A percentile compares a stretch with the other conserved stretches of the same genome.
phyloP scores from a whole-genome alignment of 169 alveolate genomes.

The Plasmodium reichenowi region DNA sequence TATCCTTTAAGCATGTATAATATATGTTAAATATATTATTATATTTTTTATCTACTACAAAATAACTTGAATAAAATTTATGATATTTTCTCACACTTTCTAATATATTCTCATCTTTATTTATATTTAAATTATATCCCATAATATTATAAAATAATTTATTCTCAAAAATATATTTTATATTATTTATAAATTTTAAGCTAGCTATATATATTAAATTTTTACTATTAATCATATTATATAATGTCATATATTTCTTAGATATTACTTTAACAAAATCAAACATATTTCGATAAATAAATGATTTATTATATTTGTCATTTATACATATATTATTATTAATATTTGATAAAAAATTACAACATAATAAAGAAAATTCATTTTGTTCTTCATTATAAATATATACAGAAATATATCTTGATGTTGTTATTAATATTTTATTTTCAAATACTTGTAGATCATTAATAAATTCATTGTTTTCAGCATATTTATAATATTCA shows the following conservation, averaged over 20 bases:
- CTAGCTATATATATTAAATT: conserved; percentile 12
- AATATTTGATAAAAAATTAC: conserved; percentile 10
- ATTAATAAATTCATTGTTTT: conserved; percentile 34
- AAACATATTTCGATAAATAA: conserved; percentile 8
- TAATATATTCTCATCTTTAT: conserved; percentile 27
- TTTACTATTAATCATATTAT: conserved; percentile 1
- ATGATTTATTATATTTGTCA: conserved; percentile 13
- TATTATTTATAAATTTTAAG: conserved; percentile 35
- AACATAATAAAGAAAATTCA: conserved; percentile 3
- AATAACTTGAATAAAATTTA: conserved; percentile 20
- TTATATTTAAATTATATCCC: conserved; percentile 54
- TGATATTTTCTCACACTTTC: conserved; percentile 62
- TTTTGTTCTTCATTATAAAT: conserved; percentile 33
- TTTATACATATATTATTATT: conserved; percentile 11
- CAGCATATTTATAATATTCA: conserved; percentile 12
- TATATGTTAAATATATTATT: conserved; percentile 47
- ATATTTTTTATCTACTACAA: conserved; percentile 21
- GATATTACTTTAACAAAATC: conserved; percentile 28
- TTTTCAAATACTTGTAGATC: conserved; percentile 34
- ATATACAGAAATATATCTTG: conserved; percentile 22
- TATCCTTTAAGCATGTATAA: background rate
- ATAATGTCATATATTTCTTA: conserved; percentile 8
- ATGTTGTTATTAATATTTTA: conserved; percentile 32
- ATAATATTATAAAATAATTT: conserved; percentile 14
- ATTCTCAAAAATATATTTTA: conserved; percentile 42